A percentile compares a stretch with the other conserved stretches of the same genome.
These are phyloP conservation scores for Rhynchosporium secalis DNA, from an alignment of 2,329 filamentous ascomycete genomes.

Conservation along the genomic window DNA sequence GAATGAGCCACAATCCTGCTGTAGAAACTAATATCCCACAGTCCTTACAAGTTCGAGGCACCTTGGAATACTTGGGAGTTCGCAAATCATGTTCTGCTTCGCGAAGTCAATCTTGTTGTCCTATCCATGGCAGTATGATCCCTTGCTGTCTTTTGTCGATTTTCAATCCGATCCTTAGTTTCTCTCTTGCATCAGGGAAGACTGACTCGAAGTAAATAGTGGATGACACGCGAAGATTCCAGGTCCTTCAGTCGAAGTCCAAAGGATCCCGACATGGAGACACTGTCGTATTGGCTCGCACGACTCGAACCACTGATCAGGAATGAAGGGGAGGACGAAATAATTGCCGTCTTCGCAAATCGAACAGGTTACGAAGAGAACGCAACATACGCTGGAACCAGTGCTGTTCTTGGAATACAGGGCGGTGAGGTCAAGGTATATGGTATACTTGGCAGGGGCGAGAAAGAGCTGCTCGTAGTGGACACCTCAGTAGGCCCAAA, in stretches of 20 bases:
- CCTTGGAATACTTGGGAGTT: slow-evolving; percentile 53
- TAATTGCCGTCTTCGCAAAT: slow-evolving; percentile 71
- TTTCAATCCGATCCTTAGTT: too few species aligned
- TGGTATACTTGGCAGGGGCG: slow-evolving; percentile 66
- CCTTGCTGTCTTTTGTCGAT: background rate
- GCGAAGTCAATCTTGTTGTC: slow-evolving; percentile 61
- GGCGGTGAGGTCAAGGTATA: slow-evolving; percentile 67
- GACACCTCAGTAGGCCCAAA: slow-evolving; percentile 48
- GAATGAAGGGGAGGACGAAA: slow-evolving; percentile 53
- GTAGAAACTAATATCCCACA: slow-evolving; percentile 29
- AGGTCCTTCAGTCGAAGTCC: slow-evolving; percentile 50
- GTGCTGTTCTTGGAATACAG: slow-evolving; percentile 66
- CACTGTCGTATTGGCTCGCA: slow-evolving; percentile 72
- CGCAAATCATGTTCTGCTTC: slow-evolving; percentile 53
- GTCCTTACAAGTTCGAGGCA: slow-evolving; percentile 52
- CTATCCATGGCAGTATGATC: slow-evolving; percentile 64
- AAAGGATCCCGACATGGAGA: slow-evolving; percentile 68
- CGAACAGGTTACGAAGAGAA: slow-evolving; percentile 66
- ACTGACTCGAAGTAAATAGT: background rate
- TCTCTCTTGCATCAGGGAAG: background rate
- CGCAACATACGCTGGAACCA: slow-evolving; percentile 39
- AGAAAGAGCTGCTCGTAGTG: slow-evolving; percentile 67
- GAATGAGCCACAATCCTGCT: background rate
- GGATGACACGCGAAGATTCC: slow-evolving; percentile 59
- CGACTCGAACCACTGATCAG: slow-evolving; percentile 66